These are phyloP conservation scores for Micractinium sp. DNA, from an alignment of 139 green algal genomes.

Conservation along the genomic window DNA sequence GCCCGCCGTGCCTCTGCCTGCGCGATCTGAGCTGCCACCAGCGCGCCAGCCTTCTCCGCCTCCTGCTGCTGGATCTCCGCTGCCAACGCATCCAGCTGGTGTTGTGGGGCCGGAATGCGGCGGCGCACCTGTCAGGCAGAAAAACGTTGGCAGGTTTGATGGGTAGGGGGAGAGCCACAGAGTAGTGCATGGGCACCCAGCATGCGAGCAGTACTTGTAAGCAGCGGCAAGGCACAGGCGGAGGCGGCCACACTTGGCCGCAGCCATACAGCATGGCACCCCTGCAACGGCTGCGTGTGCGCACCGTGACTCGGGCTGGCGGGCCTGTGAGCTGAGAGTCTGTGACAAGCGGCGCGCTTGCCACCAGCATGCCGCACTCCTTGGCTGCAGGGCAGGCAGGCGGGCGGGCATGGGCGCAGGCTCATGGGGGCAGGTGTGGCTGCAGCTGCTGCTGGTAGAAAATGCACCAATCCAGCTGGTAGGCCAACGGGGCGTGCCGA, in stretches of 20 bases:
- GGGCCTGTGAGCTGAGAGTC: not conserved
- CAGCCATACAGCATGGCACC: not conserved
- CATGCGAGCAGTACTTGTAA: not conserved
- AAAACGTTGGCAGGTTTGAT: not conserved
- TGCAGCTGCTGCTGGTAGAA: too few relatives aligned
- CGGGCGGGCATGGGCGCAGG: not conserved
- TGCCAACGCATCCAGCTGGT: not conserved
- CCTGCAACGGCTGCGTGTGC: not conserved
- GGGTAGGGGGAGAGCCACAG: not conserved
- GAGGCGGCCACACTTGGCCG: not conserved
- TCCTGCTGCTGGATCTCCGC: not conserved
- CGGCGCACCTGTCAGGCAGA: not conserved
- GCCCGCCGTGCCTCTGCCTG: not conserved
- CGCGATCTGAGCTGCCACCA: not conserved
- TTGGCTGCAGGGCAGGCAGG: not conserved
- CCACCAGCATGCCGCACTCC: conserved; percentile 14
- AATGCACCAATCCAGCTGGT: not conserved
- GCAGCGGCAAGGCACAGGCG: too few relatives aligned
- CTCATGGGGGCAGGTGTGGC: not conserved
- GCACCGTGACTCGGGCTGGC: conserved; percentile 5
- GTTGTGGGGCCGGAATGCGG: not conserved
- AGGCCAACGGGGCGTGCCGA: not conserved
- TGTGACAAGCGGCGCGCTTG: not conserved
- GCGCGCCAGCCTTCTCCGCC: not conserved
- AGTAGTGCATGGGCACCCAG: not conserved